Base-by-base conservation (phyloP, 176 grass and related monocot species). In the Ampelocalamus luodianensis region DNA sequence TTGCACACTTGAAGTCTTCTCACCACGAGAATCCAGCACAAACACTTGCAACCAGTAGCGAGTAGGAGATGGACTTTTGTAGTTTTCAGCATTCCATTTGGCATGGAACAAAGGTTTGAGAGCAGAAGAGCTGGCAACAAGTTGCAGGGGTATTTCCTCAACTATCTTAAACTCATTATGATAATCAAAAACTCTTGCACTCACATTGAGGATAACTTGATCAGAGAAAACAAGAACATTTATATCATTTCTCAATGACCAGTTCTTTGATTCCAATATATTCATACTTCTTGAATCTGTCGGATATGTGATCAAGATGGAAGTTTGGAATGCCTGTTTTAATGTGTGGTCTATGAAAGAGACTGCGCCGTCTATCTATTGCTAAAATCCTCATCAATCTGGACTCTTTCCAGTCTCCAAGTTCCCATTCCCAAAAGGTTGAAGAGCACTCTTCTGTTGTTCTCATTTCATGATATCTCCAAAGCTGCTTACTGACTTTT, bases 381-480 rank as follows among this genome's bases (percentile, higher is more conserved):
- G 92, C 91, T 74, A 95, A 87, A 92, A 93, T 95, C 83, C 91
- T 94, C 56, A 88, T 75, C 73, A 97, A 86, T 92, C 92, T 93
- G 43, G 72, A 90, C 6, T 95, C 95, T 79, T 97, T 97, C 95
- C 95, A 97, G 82, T 97, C 92, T 75, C 95, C 95, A 69, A 97
- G 77, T 90, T 95, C 95, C 95, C 95, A 97, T 61, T 93, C 95
- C 95, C 95, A 97, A 87, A 95, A 97, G 86, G 67, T 86, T 73
- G 71, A 74, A 43, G 81, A 88, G 4, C 4, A 34, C 72, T 79
- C 85, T 79, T 82, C 65, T 68, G 71, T 56, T 62, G 68, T 38
- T 87, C 38, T 85, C 34, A 92, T 79, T 43, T 83, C 63, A 93
- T 97, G 93, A 50, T 88, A 82, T 58, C 93, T 86, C 93, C 90